Base-by-base conservation (phyloP, 176 grass and related monocot species). In the Paspalum vaginatum region DNA sequence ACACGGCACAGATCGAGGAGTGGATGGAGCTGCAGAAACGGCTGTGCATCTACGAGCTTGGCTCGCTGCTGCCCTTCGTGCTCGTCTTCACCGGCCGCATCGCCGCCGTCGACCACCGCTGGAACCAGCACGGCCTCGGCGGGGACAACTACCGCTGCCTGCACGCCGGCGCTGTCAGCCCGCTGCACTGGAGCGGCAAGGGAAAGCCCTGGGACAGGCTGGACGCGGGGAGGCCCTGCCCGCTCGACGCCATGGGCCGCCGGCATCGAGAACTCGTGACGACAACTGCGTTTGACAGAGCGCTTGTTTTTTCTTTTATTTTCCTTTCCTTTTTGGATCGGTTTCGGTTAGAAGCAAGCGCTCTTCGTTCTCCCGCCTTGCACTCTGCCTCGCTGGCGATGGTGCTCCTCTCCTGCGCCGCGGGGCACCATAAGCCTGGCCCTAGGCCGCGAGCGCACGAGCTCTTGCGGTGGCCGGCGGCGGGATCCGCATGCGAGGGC, bases 91-190 rank as follows among this genome's bases (percentile, higher is more conserved):
- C 91, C 0, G 91, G 94, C 0, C 82, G 77, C 16, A 93, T 97
- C 70, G 89, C 91, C 0, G 40, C 91, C 11, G 92, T 97, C 2
- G 85, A 94, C 46, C 94, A 94, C 87, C 62, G 87, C 0, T 97
- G 94, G 91, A 97, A 97, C 87, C 91, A 97, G 82, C 94, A 97
- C 74, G 94, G 94, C n/a, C 89, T 94, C 56, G 94, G 94, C 43
- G 94, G 94, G 1, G 94, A 97, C 82, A 97, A 94, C 87, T 90
- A 90, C 68, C 88, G 54, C 0, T 89, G 92, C 20, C 66, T 97
- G 13, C 94, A 97, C 75, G 79, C 91, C 37, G 94, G 94, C 12
- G 78, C 87, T 1, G 94, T 97, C 79, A 90, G 87, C 90, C 84
- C 94, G 32, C 74, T 94, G 72, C 94, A 97, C 87, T 97, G 94